Evolutionary conservation across 805 yeast species (phyloP).

Genomic region (Cyberlindnera subsufficiens): DNA sequence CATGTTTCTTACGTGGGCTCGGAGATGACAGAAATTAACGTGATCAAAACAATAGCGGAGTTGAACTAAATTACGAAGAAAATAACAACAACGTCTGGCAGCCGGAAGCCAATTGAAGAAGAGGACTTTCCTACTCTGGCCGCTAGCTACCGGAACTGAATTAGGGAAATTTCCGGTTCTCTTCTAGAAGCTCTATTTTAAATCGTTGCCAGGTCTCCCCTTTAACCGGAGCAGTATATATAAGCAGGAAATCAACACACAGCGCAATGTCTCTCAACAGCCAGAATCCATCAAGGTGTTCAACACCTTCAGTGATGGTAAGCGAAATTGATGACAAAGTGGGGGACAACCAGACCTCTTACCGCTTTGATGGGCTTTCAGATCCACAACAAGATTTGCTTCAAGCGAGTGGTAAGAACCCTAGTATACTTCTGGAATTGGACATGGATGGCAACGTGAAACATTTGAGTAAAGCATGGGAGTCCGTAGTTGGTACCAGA

Average conservation of each 20-base stretch:
- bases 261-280: background rate
- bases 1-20: background rate
- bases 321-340: slow-evolving; percentile 2
- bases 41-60: too few species aligned
- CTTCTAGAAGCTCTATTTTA: too few species aligned
- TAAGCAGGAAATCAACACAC: too few species aligned
- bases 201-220: too few species aligned
- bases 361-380: background rate
- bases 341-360: too few species aligned
- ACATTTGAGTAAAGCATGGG: slow-evolving; percentile 76
- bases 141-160: too few species aligned
- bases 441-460: slow-evolving; percentile 74
- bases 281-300: slow-evolving; percentile 1
- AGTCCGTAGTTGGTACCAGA: slow-evolving; percentile 63
- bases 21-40: background rate
- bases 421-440: slow-evolving; percentile 78
- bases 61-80: too few species aligned
- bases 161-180: too few species aligned
- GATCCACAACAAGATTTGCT: slow-evolving; percentile 40
- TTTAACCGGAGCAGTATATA: too few species aligned
- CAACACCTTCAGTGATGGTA: slow-evolving; percentile 6
- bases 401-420: slow-evolving; percentile 61
- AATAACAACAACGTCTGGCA: too few species aligned
- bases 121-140: too few species aligned
- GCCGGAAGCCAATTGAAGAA: too few species aligned